Evolutionary conservation across 345 rosid species (phyloP), one percentile per base, ranked within the genome.

Genomic region (Ailanthus altissimus): DNA sequence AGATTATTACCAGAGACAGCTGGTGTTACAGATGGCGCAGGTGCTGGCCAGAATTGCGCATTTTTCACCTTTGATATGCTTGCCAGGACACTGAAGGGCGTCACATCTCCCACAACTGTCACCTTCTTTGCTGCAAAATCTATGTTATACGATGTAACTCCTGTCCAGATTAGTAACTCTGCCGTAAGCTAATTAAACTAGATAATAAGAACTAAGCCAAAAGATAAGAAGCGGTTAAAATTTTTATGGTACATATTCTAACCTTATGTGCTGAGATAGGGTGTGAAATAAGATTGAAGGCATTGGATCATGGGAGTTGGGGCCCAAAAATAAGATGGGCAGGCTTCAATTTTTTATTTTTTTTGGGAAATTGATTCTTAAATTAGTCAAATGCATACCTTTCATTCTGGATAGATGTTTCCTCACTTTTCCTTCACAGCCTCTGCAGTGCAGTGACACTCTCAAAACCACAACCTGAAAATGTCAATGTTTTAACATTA

Each of bases 361-460:
- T 18, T 32, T 32, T 32, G 38, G 38, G 3, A 32, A 32, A 32
- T n/a, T n/a, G n/a, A 3, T 32, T 32, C 38, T 32, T 32, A 32
- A 32, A 3, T 1, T 32, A 32, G 38, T 32, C 12, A 58, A 16
- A 32, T 36, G 9, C 53, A 36, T 46, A 94, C 98, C 98, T 87
- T 90, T 85, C 98, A 94, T 91, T 91, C 82, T 93, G 43, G 98
- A 84, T 53, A 92, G 70, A 86, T 94, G 98, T 83, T 94, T 94
- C 82, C 93, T 88, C 56, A 94, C 83, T 93, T 93, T 93, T 66
- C 89, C 92, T 84, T 88, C 97, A 75, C 97, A 94, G 50, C 94
- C 98, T 91, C 83, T 91, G 80, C 98, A 93, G 82, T 94, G 97
- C 23, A 94, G 80, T 66, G 98, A 94, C 82, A 94, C 98, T 84